Evolutionary conservation across 257 asterid genomes (phyloP).

Genomic region (Perilla frutescens): DNA sequence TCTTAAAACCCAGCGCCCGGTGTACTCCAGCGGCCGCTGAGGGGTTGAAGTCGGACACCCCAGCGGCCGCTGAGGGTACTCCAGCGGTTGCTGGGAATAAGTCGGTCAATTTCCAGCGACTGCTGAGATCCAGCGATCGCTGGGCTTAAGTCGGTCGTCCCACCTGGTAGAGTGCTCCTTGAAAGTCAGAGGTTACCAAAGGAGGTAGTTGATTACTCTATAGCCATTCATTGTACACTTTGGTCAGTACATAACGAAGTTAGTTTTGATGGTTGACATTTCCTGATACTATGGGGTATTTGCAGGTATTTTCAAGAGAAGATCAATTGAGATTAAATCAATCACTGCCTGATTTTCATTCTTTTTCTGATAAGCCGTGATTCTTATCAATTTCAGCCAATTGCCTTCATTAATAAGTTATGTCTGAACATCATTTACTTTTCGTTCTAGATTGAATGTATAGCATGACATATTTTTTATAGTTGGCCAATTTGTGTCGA

Average conservation of each 20-base stretch:
- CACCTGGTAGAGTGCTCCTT: constrained; percentile 64
- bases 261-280: constrained; percentile 29
- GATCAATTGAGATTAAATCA: constrained; percentile 71
- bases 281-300: constrained; percentile 25
- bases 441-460: neutral
- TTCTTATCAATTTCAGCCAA: constrained; percentile 28
- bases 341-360: constrained; percentile 54
- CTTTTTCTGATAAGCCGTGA: constrained; percentile 59
- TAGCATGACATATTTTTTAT: neutral
- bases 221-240: constrained; percentile 4
- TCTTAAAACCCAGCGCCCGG: too few relatives aligned
- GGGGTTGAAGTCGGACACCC: too few relatives aligned
- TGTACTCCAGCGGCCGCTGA: too few relatives aligned
- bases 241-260: neutral
- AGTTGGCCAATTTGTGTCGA: neutral
- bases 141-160: constrained; percentile 45
- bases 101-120: too few relatives aligned
- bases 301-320: constrained; percentile 76
- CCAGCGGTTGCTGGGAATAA: too few relatives aligned
- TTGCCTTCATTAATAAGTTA: constrained; percentile 9
- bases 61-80: too few relatives aligned
- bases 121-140: too few relatives aligned
- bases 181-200: constrained; percentile 71
- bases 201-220: constrained; percentile 60
- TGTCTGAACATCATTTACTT: neutral